Base-by-base conservation (phyloP, 2,329 filamentous ascomycete genomes). In the Diaporthe velutina region DNA sequence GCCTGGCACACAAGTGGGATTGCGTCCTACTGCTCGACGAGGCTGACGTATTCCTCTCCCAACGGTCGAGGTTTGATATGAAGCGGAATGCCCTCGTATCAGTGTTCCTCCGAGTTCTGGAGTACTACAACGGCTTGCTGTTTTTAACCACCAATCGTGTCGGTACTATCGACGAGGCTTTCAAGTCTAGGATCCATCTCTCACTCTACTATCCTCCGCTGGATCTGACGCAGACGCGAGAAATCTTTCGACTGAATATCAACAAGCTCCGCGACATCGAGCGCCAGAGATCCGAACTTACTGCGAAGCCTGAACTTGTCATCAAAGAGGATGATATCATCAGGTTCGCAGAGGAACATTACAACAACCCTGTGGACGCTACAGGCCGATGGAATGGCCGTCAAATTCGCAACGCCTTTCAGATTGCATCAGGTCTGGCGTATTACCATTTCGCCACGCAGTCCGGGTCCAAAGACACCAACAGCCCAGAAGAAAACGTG, bases 131-230 rank as follows among this genome's bases (percentile, higher is more conserved):
- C 9, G 82, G 83, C 17, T 83, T 84, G 50, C 73, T 84, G 0
- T 81, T 84, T 52, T 77, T 84, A 4, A 84, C 83, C 0, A 81
- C 80, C 28, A 84, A 84, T 70, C 80, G 83, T 3, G 80, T 83
- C 2, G 80, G 77, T 12, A 78, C 78, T 4, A 81, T 85, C 10
- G 83, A 84, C 73, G 81, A 82, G 68, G 82, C 82, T 15, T 82
- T 84, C 77, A 81, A 82, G 70, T 84, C 82, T 4, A 79, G 82
- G 7, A 82, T 83, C 72, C 81, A 83, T 57, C 75, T 84, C 19
- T 76, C 79, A 13, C 76, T 84, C 13, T 79, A 81, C 54, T 84
- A 84, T 73, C 76, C 78, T 0, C 76, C 79, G n/a, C 75, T 83
- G 15, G 76, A 66, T 3, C 58, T 77, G 19, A 70, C 72, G 5